Conservation (phyloP, 495 filamentous ascomycete species). For the Apiosordaria backusii region DNA sequence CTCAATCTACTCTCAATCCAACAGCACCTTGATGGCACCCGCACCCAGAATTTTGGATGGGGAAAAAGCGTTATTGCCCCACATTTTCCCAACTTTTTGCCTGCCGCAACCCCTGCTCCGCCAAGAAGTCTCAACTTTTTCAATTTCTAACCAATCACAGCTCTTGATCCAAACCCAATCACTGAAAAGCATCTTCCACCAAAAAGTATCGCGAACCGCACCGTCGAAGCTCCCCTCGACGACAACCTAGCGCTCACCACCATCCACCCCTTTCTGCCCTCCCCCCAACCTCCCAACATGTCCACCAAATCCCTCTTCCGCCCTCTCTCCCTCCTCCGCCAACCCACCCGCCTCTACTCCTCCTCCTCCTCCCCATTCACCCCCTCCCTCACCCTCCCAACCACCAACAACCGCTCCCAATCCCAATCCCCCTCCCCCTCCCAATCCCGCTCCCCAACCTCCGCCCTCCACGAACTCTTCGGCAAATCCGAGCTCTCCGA, state of each 20-base stretch:
- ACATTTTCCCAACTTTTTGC: too few species aligned
- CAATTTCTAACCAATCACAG: conserved; percentile 9
- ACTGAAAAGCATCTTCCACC: conserved; percentile 5
- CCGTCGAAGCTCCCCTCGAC: not conserved
- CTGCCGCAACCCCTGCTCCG: conserved; percentile 15
- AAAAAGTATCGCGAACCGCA: conserved; percentile 7
- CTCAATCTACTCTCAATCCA: not conserved
- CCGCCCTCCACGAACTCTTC: not conserved
- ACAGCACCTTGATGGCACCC: conserved; percentile 10
- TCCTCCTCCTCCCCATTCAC: not conserved
- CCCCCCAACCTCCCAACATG: not conserved
- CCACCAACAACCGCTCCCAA: not conserved
- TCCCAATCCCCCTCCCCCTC: not conserved
- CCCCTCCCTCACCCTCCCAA: not conserved
- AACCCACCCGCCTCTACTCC: not conserved
- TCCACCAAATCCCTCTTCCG: not conserved
- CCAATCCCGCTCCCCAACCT: not conserved
- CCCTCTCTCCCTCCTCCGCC: not conserved
- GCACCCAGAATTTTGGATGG: conserved; percentile 19
- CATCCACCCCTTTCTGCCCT: not conserved
- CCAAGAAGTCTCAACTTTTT: conserved; percentile 3
- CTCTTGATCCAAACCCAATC: not conserved
- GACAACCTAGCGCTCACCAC: not conserved
- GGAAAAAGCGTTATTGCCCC: conserved; percentile 15
- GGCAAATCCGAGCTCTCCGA: not conserved